These are phyloP conservation scores for Lichtheimia hyalospora DNA, from an alignment of 371 early-diverging fungal species.

Conservation along the genomic window DNA sequence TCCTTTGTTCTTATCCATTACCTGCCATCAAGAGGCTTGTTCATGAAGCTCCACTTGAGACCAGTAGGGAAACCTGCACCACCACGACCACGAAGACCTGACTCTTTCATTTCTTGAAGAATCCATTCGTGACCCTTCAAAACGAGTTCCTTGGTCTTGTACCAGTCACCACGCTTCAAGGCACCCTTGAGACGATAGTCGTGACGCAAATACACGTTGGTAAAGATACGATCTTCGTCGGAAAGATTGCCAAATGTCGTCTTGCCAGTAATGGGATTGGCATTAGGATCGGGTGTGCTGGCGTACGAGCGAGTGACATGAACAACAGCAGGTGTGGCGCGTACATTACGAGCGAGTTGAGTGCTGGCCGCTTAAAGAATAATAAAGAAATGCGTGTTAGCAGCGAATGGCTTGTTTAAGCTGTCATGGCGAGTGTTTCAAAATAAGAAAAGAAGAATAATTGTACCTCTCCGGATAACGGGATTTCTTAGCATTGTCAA, in stretches of 20 bases:
- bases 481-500: slow-evolving; percentile 44
- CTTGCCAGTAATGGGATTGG: slow-evolving; percentile 49
- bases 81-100: slow-evolving; percentile 95
- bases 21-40: slow-evolving; percentile 87
- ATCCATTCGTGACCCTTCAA: slow-evolving; percentile 97
- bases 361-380: background rate
- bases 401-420: background rate
- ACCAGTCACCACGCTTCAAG: slow-evolving; percentile 94
- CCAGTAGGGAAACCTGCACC: slow-evolving; percentile 98
- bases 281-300: slow-evolving; percentile 51
- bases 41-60: slow-evolving; percentile 98
- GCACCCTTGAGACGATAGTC: slow-evolving; percentile 91
- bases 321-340: slow-evolving; percentile 7
- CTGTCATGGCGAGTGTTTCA: background rate
- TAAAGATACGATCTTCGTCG: slow-evolving; percentile 96
- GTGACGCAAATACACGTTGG: slow-evolving; percentile 92
- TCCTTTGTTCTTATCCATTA: slow-evolving; percentile 19
- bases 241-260: slow-evolving; percentile 73
- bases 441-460: background rate
- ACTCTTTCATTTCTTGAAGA: slow-evolving; percentile 93
- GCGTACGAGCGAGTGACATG: slow-evolving; percentile 41
- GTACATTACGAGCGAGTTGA: slow-evolving; percentile 9
- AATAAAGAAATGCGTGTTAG: slow-evolving; percentile 3
- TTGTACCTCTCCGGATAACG: slow-evolving; percentile 42
- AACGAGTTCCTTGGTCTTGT: slow-evolving; percentile 97